Evolutionary conservation across 768 basidiomycete species (phyloP).

Genomic region (Suillus weaverae): DNA sequence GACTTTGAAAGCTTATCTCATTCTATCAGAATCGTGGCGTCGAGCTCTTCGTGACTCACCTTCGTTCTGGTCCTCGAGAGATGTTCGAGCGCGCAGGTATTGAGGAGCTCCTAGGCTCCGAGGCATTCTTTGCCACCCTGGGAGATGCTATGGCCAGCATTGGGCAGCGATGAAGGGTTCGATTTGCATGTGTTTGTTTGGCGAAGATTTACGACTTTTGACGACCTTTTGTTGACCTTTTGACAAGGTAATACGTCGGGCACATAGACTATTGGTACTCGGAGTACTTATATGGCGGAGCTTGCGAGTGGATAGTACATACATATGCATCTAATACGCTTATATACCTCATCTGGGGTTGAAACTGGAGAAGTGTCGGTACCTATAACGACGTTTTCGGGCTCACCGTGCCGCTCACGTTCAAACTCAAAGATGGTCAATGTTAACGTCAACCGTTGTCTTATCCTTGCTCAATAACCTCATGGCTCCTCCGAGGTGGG

Average conservation of each 20-base stretch:
- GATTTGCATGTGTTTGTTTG: neutral
- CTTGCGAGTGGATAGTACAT: neutral
- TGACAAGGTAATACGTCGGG: neutral
- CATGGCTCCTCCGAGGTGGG: neutral
- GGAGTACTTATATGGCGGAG: neutral
- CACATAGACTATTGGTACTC: neutral
- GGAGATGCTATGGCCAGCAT: constrained; percentile 42
- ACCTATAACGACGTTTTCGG: neutral
- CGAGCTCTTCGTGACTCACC: constrained; percentile 46
- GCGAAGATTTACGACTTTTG: neutral
- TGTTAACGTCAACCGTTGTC: neutral
- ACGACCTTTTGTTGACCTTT: no score
- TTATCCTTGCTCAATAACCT: neutral
- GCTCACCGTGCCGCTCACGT: neutral
- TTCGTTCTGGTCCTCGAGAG: constrained; percentile 36
- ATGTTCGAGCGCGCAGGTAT: constrained; percentile 48
- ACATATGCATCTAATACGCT: neutral
- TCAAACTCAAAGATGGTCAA: neutral
- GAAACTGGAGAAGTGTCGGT: neutral
- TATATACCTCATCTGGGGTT: no score
- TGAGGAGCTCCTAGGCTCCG: constrained; percentile 41
- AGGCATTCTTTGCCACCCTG: constrained; percentile 45
- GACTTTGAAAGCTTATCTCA: neutral
- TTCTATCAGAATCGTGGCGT: constrained; percentile 42
- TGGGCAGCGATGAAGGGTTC: constrained; percentile 21